These are phyloP conservation scores for Claviceps pazoutovae DNA, from an alignment of 2,329 filamentous ascomycete species.

Conservation along the genomic window DNA sequence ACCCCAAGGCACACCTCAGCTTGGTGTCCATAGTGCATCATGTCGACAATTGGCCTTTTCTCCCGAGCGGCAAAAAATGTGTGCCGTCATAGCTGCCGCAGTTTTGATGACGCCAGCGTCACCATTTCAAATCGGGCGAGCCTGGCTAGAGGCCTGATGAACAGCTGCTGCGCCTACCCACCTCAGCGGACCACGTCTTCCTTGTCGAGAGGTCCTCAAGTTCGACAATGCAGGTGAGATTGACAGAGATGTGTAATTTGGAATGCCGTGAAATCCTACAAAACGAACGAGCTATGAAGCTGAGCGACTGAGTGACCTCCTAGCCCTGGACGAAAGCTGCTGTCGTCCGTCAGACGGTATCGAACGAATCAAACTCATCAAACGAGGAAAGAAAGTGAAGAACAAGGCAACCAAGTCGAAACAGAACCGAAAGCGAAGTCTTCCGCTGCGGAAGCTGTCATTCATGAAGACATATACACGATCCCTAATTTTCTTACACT, in stretches of 20 bases:
- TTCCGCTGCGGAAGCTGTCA: background rate
- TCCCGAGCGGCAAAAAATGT: background rate
- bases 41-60: background rate
- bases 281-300: background rate
- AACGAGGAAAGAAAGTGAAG: background rate
- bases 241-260: background rate
- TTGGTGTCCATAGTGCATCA: background rate
- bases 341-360: background rate
- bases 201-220: background rate
- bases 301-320: background rate
- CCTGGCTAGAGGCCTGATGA: background rate
- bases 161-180: too few relatives aligned
- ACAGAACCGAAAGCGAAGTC: background rate
- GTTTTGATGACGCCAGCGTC: background rate
- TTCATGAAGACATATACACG: slow-evolving; percentile 88
- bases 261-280: background rate
- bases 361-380: background rate
- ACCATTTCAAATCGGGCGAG: background rate
- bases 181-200: background rate
- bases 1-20: background rate
- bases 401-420: background rate
- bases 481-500: slow-evolving; percentile 89
- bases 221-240: background rate
- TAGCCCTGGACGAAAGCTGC: background rate
- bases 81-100: background rate